Evolutionary conservation across 345 rosid genomes (phyloP), one percentile per base, ranked within the genome.

Genomic region (Erodium maritimum): DNA sequence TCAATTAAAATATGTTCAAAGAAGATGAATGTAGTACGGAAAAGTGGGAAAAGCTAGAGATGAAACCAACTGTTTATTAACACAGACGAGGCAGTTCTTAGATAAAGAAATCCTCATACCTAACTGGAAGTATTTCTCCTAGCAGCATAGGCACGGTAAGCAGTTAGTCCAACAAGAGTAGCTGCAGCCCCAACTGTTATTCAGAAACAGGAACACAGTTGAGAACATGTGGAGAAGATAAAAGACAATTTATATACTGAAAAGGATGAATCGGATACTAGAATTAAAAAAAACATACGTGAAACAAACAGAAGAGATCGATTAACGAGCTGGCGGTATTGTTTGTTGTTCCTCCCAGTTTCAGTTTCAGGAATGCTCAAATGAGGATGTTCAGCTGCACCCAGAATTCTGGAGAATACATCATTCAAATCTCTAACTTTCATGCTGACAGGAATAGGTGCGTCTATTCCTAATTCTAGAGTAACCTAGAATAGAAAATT

Each of bases 281-380:
- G 16, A 9, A 22, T 2, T n/a, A n/a, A n/a, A n/a, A n/a, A n/a
- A n/a, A 58, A 50, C 33, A 14, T 58, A 77, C 94, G 82, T 77
- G 96, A 88, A 70, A 85, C 82, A 66, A 88, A 72, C 37, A 85
- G 54, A 53, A 85, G 82, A 22, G 94, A 85, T 71, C 74, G 80
- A 67, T 70, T 83, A 59, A 85, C 73, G 21, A 85, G 60, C 59
- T 72, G 80, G 54, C 75, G 79, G 58, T 75, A 78, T 23, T 65
- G 68, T 69, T 81, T 88, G 70, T 79, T 69, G 61, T 75, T 85
- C 69, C 77, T 80, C 53, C 90, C 86, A 12, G 72, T 59, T 63
- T 76, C 83, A 22, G 93, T 88, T 77, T 88, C 90, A 58, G 90
- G 96, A 64, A 80, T 80, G 72, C 79, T 68, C 78, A 77, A 19